Evolutionary conservation across 2,329 filamentous ascomycete genomes (phyloP).

Genomic region (Eutypa lata): DNA sequence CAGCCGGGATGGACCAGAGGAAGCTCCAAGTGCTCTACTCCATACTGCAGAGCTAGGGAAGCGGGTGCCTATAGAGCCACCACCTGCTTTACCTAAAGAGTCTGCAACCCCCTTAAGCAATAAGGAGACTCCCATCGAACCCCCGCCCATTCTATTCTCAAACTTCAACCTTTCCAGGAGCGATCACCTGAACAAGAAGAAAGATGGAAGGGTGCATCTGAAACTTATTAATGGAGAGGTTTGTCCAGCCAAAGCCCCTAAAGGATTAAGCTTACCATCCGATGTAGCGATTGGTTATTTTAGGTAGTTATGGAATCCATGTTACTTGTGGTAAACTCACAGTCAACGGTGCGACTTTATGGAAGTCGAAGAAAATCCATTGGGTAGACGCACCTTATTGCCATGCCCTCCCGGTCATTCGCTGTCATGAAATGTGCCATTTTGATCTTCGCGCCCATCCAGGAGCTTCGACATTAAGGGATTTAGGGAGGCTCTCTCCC

Average conservation of each 20-base stretch:
- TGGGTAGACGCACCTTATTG: conserved; percentile 67
- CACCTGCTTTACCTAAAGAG: conserved; percentile 1
- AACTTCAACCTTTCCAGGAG: conserved; percentile 24
- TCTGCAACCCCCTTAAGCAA: conserved; percentile 3
- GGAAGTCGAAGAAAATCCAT: conserved; percentile 40
- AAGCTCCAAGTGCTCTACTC: too few relatives aligned
- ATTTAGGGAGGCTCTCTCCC: conserved; percentile 60
- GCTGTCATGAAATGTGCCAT: conserved; percentile 45
- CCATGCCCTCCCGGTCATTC: conserved; percentile 66
- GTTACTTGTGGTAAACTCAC: conserved; percentile 61
- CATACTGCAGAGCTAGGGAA: background rate
- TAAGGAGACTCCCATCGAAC: conserved; percentile 3
- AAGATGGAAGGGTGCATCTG: conserved; percentile 19
- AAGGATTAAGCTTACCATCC: conserved; percentile 13
- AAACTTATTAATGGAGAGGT: conserved; percentile 28
- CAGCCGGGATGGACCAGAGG: too few relatives aligned
- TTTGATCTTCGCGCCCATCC: conserved; percentile 57
- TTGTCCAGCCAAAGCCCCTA: conserved; percentile 1
- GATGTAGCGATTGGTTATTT: conserved; percentile 55
- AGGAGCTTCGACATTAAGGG: conserved; percentile 44
- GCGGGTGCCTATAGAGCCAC: background rate
- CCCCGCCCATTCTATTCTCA: conserved; percentile 19
- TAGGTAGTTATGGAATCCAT: conserved; percentile 66
- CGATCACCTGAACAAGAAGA: conserved; percentile 20
- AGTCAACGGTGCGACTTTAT: conserved; percentile 62